Base-by-base conservation (phyloP, 1,284 basidiomycete species). In the Phellinidium pouzarii region DNA sequence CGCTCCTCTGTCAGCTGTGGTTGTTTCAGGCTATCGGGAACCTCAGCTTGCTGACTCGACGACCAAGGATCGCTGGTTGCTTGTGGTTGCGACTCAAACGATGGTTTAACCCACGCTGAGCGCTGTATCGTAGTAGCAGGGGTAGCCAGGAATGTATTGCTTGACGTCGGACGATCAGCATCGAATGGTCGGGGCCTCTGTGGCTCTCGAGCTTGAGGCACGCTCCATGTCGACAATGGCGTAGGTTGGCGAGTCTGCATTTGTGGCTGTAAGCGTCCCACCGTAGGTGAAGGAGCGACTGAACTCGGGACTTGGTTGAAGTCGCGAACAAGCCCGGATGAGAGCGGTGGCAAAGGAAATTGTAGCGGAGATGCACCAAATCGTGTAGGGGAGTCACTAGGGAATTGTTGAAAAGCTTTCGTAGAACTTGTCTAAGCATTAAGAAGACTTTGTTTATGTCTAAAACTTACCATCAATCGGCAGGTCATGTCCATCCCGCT, bases 141-240 rank as follows among this genome's bases (percentile, higher is more conserved):
- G 7, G 38, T 9, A 31, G 37, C 43, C 3, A 52, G 20, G 14
- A 50, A 49, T 6, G 51, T 57, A 29, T 57, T 57, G 7, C 26
- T 41, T 12, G 42, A 22, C 17, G 42, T 50, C 23, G 55, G 55
- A 17, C 25, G 47, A 14, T 53, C 51, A 40, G 55, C 46, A 27
- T 57, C 55, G 20, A 57, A 57, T 38, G 55, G 55, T 3, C 47
- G 46, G 1, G 47, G 45, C 17, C 55, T 46, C 20, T 41, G 48
- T 23, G 44, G 37, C 29, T 51, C 44, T n/a, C 22, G 38, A 23
- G 20, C 9, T 22, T 48, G 52, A 36, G 50, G 19, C 3, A 42
- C 29, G 12, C 45, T 50, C 55, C 55, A 57, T 27, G 55, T 47
- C 12, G 52, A 53, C 11, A 38, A 22, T n/a, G 54, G 26, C 29